Evolutionary conservation across 176 grass and related monocot species (phyloP).

Genomic region (Ensete glaucum): DNA sequence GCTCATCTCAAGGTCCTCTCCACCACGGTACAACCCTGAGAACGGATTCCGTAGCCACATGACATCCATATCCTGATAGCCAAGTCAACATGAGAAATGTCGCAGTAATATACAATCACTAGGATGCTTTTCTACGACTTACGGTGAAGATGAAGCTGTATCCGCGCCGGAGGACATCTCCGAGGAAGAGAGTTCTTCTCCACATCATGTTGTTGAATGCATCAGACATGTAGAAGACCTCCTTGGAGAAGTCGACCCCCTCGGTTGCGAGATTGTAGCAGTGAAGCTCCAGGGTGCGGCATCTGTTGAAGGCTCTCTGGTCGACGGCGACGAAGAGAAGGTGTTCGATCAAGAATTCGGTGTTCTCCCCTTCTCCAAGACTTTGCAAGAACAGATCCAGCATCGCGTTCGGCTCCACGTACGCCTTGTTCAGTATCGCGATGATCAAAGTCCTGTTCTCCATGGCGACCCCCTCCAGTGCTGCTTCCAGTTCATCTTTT

Average conservation of each 20-base stretch:
- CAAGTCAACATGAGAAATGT: not conserved
- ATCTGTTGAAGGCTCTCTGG: constrained; percentile 27
- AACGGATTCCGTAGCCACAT: constrained; percentile 18
- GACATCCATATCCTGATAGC: constrained; percentile 14
- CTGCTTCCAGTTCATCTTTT: too few relatives aligned
- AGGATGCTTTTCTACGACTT: not conserved
- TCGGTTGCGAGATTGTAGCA: constrained; percentile 12
- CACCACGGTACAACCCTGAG: not conserved
- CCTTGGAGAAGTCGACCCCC: constrained; percentile 42
- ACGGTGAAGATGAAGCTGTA: constrained; percentile 75
- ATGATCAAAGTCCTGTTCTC: too few relatives aligned
- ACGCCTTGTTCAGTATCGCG: too few relatives aligned
- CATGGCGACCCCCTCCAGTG: too few relatives aligned
- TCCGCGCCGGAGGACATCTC: constrained; percentile 40
- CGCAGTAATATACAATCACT: not conserved
- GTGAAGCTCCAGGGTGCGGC: constrained; percentile 32
- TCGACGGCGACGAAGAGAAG: constrained; percentile 50
- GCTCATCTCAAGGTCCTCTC: constrained; percentile 1
- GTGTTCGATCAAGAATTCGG: constrained; percentile 32
- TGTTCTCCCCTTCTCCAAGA: constrained; percentile 26
- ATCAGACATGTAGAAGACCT: constrained; percentile 69
- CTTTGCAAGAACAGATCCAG: too few relatives aligned
- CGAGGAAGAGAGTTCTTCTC: constrained; percentile 43
- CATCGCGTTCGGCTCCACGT: too few relatives aligned
- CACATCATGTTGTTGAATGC: constrained; percentile 79